These are phyloP conservation scores for Annulohypoxylon bovei DNA, from an alignment of 495 filamentous ascomycete species.

Conservation along the genomic window DNA sequence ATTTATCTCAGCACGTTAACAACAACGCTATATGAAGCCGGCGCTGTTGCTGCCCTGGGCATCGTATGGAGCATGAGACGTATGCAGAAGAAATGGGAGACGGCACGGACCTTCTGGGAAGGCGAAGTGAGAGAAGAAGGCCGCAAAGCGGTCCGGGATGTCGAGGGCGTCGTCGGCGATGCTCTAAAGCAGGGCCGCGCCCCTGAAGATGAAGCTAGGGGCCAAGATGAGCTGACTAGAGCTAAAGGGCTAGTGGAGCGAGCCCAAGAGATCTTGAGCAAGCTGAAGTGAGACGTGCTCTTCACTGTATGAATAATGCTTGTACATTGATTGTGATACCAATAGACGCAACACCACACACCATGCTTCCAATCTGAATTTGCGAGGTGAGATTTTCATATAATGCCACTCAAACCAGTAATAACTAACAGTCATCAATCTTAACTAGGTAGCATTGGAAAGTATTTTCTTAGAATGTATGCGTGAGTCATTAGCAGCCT, in stretches of 20 bases:
- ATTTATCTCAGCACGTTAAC: slow-evolving; percentile 69
- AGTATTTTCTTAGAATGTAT: too few species aligned
- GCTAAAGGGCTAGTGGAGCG: slow-evolving; percentile 66
- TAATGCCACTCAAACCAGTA: not conserved
- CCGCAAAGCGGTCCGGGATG: slow-evolving; percentile 72
- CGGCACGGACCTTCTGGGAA: slow-evolving; percentile 75
- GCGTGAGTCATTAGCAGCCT: too few species aligned
- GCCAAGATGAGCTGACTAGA: slow-evolving; percentile 56
- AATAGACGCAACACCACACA: not conserved
- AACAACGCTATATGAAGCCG: slow-evolving; percentile 74
- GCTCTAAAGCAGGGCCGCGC: slow-evolving; percentile 61
- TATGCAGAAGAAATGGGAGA: slow-evolving; percentile 84
- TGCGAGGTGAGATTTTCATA: not conserved
- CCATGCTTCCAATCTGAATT: not conserved
- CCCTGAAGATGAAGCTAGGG: slow-evolving; percentile 47
- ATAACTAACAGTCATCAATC: not conserved
- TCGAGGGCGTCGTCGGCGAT: slow-evolving; percentile 70
- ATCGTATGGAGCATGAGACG: slow-evolving; percentile 75
- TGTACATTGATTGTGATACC: slow-evolving; percentile 15
- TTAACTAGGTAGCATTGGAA: too few species aligned
- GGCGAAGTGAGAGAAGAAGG: slow-evolving; percentile 82
- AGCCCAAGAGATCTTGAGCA: slow-evolving; percentile 51
- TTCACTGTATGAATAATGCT: slow-evolving; percentile 5
- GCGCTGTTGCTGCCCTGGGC: slow-evolving; percentile 78
- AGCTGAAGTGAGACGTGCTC: slow-evolving; percentile 41